phyloP scores from a whole-genome alignment of 2,329 filamentous ascomycete genomes.

The Cytospora chrysosperma region DNA sequence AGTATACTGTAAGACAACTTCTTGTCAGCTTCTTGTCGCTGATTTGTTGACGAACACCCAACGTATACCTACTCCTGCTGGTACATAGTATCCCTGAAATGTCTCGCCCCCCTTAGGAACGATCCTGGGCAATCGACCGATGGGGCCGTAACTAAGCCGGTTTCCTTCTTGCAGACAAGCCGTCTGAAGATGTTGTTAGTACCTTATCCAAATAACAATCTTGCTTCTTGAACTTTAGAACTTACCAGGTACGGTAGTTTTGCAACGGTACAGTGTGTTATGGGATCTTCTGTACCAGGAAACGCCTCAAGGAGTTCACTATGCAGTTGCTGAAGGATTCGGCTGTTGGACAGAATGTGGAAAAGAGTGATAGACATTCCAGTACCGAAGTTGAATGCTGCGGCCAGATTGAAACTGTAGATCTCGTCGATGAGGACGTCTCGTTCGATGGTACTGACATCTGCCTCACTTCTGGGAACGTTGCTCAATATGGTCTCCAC shows the following conservation, averaged over 20 bases:
- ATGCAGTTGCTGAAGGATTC: not conserved
- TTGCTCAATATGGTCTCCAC: not conserved
- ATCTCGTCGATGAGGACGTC: not conserved
- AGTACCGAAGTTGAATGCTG: not conserved
- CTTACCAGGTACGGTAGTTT: not conserved
- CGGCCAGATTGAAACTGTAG: conserved; percentile 1
- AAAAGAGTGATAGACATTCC: not conserved
- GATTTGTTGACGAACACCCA: not conserved
- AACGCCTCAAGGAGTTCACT: not conserved
- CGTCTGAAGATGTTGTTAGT: not conserved
- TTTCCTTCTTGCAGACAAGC: not conserved
- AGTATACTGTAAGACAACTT: not conserved
- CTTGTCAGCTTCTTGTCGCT: not conserved
- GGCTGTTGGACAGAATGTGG: not conserved
- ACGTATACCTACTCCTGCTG: not conserved
- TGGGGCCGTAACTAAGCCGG: not conserved
- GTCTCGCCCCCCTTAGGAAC: not conserved
- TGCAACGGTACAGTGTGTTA: not conserved
- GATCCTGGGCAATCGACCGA: not conserved
- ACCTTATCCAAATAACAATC: too few relatives aligned
- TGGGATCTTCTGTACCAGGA: not conserved
- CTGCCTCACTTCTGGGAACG: not conserved
- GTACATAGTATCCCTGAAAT: not conserved
- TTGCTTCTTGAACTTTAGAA: not conserved
- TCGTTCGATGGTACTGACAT: not conserved